A percentile compares a stretch with the other conserved stretches of the same genome.
Conservation (phyloP, 306 rosid species). For the Arachis stenosperma region DNA sequence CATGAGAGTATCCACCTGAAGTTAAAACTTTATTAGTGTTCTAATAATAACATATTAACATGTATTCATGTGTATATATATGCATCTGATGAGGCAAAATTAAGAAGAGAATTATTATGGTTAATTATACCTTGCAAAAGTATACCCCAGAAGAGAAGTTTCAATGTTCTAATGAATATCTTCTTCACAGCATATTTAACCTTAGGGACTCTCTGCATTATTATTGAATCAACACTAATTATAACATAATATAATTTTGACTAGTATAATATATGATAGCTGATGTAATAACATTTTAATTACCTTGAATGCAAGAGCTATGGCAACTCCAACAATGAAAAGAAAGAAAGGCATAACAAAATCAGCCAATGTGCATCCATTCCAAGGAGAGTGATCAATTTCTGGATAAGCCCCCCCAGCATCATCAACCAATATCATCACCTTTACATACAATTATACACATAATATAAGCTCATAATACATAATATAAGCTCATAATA, state of each 20-base stretch:
- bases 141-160: constrained; percentile 77
- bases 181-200: constrained; percentile 46
- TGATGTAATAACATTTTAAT: no score
- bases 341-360: constrained; percentile 85
- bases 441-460: constrained; percentile 34
- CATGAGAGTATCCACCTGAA: constrained; percentile 76
- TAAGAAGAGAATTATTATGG: neutral
- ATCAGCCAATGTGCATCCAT: constrained; percentile 78
- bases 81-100: no score
- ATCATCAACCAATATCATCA: constrained; percentile 75
- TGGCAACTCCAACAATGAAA: constrained; percentile 74
- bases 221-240: neutral
- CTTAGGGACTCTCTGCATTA: no score
- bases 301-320: constrained; percentile 80
- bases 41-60: neutral
- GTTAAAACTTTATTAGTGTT: neutral
- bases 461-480: neutral
- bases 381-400: constrained; percentile 83
- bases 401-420: constrained; percentile 64
- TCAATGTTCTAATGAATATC: constrained; percentile 60
- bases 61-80: no score
- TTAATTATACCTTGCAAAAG: constrained; percentile 63
- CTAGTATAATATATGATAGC: no score
- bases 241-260: no score
- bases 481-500: no score